A percentile compares a stretch with the other conserved stretches of the same genome.
These are phyloP conservation scores for Talaromyces albobiverticillius DNA, from an alignment of 2,329 filamentous ascomycete genomes.

Conservation along the genomic window DNA sequence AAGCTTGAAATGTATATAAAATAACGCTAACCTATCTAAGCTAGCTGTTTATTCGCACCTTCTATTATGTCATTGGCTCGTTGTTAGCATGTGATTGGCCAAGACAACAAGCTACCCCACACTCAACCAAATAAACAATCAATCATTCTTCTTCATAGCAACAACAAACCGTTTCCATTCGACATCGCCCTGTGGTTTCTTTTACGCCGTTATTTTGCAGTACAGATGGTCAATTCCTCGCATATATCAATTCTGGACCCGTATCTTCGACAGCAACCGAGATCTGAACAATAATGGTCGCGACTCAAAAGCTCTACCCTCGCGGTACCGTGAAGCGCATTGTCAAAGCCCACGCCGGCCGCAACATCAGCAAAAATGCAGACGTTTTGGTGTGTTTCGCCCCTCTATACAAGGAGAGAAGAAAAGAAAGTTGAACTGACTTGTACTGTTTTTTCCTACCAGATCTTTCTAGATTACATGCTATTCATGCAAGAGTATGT, in stretches of 20 bases:
- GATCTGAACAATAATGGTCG: conserved; percentile 48
- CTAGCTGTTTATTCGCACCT: too few species aligned
- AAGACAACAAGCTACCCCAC: too few species aligned
- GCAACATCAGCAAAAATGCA: conserved; percentile 76
- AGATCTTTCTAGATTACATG: conserved; percentile 80
- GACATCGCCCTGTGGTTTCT: too few species aligned
- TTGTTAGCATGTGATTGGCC: too few species aligned
- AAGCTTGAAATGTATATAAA: too few species aligned
- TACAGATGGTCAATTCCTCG: too few species aligned
- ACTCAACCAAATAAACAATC: too few species aligned
- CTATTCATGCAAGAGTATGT: conserved; percentile 70
- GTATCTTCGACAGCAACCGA: not conserved
- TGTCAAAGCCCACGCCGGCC: conserved; percentile 81
- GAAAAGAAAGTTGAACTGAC: not conserved
- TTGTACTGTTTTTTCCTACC: not conserved
- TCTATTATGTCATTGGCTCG: too few species aligned
- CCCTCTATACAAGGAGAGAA: not conserved
- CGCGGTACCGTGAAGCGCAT: conserved; percentile 84
- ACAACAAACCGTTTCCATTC: too few species aligned
- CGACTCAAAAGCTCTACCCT: conserved; percentile 74
- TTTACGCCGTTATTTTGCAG: too few species aligned
- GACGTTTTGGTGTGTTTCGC: conserved; percentile 68
- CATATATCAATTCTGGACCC: not conserved
- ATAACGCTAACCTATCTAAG: too few species aligned
- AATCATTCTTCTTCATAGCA: too few species aligned